Evolutionary conservation across 345 rosid genomes (phyloP), one percentile per base, ranked within the genome.

Genomic region (Hibiscus tridactylites): DNA sequence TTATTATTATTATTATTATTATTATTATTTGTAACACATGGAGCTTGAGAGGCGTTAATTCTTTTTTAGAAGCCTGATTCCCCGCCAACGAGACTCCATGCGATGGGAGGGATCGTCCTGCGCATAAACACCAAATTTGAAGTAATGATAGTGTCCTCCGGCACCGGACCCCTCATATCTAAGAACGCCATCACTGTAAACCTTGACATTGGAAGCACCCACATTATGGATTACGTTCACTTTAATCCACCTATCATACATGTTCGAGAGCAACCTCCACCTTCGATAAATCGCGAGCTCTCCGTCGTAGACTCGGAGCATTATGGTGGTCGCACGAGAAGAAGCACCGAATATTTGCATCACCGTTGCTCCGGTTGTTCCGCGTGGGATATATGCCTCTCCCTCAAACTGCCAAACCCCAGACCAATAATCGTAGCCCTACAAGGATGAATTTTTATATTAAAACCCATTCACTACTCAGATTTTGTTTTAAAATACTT

Each of bases 331-430:
- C 6, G 80, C 74, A 0, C 65, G 76, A 13, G 75, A 71, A 16
- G 42, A 5, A 1, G 26, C 79, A 2, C 86, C 80, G 31, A 80
- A 79, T 7, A 79, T 65, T 68, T 85, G 88, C 79, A 82, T 74
- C 19, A 80, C 62, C 75, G 71, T 67, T 16, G 50, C 79, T 0
- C 79, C 84, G 0, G 77, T 47, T 7, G 88, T 82, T 2, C 82
- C 82, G 0, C 31, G 9, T 0, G 84, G 83, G 53, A 85, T 78
- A 35, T 76, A 82, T 7, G 76, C 79, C 3, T 73, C 61, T 31
- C 81, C 88, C 73, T 84, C 84, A 26, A 84, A 82, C 77, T 84
- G 85, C 88, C 85, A 80, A 0, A 78, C 79, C 12, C 84, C 85
- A 0, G 77, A 70, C 0, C 77, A 68, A 60, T 82, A 82, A 62